Evolutionary conservation across 176 grass and related monocot species (phyloP).

Genomic region (Phragmites australis): DNA sequence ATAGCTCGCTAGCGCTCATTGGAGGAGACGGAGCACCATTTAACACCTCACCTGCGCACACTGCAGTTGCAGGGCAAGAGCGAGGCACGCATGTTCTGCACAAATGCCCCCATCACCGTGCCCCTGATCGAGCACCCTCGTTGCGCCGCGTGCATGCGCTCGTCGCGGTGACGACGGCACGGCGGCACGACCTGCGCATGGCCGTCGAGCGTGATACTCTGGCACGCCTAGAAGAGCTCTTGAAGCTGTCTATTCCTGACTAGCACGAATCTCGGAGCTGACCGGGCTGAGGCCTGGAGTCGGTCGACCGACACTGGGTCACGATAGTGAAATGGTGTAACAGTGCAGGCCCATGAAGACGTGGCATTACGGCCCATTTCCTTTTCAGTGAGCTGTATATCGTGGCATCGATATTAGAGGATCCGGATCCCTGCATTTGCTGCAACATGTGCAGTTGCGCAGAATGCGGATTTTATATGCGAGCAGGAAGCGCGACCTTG

Average conservation of each 20-base stretch:
- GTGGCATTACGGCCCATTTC: conserved; percentile 5
- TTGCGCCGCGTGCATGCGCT: conserved; percentile 19
- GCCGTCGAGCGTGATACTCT: neutral
- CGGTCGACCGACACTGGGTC: too few relatives aligned
- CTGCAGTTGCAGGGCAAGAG: neutral
- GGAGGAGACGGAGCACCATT: neutral
- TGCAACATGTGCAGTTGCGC: neutral
- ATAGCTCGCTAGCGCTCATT: neutral
- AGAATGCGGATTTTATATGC: neutral
- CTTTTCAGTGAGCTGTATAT: neutral
- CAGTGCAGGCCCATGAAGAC: too few relatives aligned
- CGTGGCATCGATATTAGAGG: too few relatives aligned
- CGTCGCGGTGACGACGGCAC: conserved; percentile 25
- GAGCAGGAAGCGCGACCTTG: neutral
- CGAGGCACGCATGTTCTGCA: neutral
- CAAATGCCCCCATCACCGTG: conserved; percentile 15
- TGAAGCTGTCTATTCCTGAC: too few relatives aligned
- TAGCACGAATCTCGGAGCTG: too few relatives aligned
- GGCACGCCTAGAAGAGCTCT: too few relatives aligned
- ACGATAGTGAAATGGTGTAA: too few relatives aligned
- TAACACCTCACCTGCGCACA: neutral
- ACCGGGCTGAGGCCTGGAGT: too few relatives aligned
- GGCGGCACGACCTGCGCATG: conserved; percentile 5
- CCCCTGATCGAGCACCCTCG: neutral
- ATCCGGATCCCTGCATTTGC: neutral